Percentiles rank a stretch among this genome's conserved stretches.
phyloP scores from a whole-genome alignment of 2,329 filamentous ascomycete genomes.

The Sporothrix luriei region DNA sequence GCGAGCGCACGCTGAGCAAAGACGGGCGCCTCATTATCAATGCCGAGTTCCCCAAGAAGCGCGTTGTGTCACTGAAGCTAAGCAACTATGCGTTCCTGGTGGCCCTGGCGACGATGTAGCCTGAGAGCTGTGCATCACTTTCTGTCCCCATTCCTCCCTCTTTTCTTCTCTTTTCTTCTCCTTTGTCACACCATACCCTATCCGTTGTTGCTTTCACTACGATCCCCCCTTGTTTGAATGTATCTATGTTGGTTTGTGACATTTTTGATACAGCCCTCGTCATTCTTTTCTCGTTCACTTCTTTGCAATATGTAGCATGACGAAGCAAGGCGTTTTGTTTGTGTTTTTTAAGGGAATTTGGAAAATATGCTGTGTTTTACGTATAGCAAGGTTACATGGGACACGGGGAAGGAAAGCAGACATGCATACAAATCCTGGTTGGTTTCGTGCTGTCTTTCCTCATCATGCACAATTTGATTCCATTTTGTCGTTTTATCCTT shows the following conservation, averaged over 20 bases:
- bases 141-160: too few species aligned
- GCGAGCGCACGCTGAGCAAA: conserved; percentile 61
- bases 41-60: conserved; percentile 57
- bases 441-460: background rate
- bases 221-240: conserved; percentile 3
- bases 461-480: background rate
- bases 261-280: background rate
- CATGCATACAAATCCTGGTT: background rate
- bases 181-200: conserved; percentile 17
- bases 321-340: conserved; percentile 24
- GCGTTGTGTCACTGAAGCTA: conserved; percentile 59
- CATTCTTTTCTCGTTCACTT: background rate
- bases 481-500: background rate
- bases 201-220: conserved; percentile 22
- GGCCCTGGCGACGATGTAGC: conserved; percentile 35
- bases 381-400: background rate
- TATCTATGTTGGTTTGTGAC: background rate
- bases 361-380: background rate
- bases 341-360: background rate
- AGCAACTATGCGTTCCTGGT: conserved; percentile 59
- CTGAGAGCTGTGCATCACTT: conserved; percentile 18
- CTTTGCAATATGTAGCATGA: conserved; percentile 13
- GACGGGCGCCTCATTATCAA: conserved; percentile 61
- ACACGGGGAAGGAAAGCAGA: background rate
- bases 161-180: too few species aligned